Conservation (phyloP, 768 basidiomycete species). For the Lactifluus rugatus region DNA sequence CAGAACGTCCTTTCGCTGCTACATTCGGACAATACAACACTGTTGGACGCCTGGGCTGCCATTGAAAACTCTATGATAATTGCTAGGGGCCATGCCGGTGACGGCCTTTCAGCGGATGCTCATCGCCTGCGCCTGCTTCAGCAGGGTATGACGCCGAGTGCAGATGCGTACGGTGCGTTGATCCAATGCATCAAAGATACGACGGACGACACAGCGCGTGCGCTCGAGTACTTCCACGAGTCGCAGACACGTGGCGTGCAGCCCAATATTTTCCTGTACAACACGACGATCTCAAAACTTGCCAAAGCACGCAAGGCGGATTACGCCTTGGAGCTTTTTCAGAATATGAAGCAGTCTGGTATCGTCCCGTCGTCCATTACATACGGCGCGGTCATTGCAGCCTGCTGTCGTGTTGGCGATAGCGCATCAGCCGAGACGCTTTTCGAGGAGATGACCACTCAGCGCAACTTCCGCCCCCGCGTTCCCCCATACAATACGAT, state of each 20-base stretch:
- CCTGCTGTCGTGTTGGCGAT: slow-evolving; percentile 91
- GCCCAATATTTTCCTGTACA: slow-evolving; percentile 86
- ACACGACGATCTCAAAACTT: slow-evolving; percentile 94
- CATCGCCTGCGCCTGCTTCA: slow-evolving; percentile 73
- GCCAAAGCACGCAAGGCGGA: slow-evolving; percentile 93
- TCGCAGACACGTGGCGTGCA: slow-evolving; percentile 54
- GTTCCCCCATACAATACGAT: slow-evolving; percentile 97
- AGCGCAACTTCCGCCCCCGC: slow-evolving; percentile 71
- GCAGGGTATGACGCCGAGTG: slow-evolving; percentile 65
- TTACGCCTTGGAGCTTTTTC: slow-evolving; percentile 77
- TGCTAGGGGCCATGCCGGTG: slow-evolving; percentile 71
- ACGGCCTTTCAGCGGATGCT: slow-evolving; percentile 68
- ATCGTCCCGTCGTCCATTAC: slow-evolving; percentile 76
- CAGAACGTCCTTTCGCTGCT: slow-evolving; percentile 48
- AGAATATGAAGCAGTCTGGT: slow-evolving; percentile 63
- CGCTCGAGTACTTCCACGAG: slow-evolving; percentile 76
- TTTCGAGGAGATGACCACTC: slow-evolving; percentile 74
- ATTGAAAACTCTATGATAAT: slow-evolving; percentile 89
- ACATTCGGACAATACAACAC: slow-evolving; percentile 36
- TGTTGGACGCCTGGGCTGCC: slow-evolving; percentile 54
- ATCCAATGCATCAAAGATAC: slow-evolving; percentile 86
- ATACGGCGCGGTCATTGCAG: slow-evolving; percentile 89
- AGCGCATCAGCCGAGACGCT: slow-evolving; percentile 67
- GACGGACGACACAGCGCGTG: slow-evolving; percentile 89
- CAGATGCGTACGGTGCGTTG: slow-evolving; percentile 88